Conservation (phyloP, 257 asterid genomes). For the Prunella vulgaris region DNA sequence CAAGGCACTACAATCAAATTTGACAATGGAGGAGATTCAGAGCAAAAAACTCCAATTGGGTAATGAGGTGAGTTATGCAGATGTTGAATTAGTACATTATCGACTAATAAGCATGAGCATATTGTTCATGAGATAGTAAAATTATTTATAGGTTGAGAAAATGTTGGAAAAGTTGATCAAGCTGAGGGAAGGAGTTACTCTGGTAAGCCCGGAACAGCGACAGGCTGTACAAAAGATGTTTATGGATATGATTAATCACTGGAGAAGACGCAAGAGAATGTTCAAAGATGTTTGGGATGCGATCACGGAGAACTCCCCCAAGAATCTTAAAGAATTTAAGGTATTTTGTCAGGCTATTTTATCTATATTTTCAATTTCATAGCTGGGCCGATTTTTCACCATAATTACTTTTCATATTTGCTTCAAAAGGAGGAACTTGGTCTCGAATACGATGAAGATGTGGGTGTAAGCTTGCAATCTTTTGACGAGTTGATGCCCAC, state of each 20-base stretch:
- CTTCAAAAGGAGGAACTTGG: constrained; percentile 86
- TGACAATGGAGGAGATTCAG: constrained; percentile 75
- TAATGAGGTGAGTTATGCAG: constrained; percentile 49
- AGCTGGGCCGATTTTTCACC: neutral
- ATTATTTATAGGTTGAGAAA: constrained; percentile 45
- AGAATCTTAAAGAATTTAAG: constrained; percentile 80
- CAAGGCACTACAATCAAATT: constrained; percentile 74
- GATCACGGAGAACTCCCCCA: constrained; percentile 90
- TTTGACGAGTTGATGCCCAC: constrained; percentile 45
- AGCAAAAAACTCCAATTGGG: constrained; percentile 46
- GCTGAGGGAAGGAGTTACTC: constrained; percentile 73
- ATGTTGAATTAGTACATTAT: neutral
- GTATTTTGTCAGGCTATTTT: constrained; percentile 24
- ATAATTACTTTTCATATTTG: neutral
- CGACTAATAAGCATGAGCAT: constrained; percentile 1
- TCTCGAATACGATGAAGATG: constrained; percentile 85
- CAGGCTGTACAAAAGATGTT: constrained; percentile 57
- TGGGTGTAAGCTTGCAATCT: constrained; percentile 76
- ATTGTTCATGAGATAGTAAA: neutral
- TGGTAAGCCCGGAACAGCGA: constrained; percentile 82
- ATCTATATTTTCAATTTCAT: neutral
- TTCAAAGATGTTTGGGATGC: constrained; percentile 91
- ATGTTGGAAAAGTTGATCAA: constrained; percentile 82
- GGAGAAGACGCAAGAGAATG: constrained; percentile 95
- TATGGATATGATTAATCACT: constrained; percentile 49